phyloP scores from a whole-genome alignment of 2,329 filamentous ascomycete species.

The Fusarium anguioides region DNA sequence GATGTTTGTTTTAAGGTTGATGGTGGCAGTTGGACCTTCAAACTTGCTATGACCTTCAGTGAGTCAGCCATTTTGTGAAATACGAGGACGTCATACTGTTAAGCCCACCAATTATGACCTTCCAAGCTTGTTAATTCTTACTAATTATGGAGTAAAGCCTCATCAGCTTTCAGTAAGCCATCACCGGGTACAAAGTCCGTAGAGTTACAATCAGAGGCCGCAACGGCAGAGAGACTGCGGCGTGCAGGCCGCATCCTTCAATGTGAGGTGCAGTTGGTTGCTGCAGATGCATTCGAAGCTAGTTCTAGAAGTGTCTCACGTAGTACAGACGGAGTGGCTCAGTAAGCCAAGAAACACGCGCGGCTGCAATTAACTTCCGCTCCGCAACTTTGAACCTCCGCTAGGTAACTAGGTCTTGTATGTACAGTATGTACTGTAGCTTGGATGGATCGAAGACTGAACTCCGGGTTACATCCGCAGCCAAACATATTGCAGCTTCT shows the following conservation, averaged over 20 bases:
- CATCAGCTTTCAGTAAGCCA: constrained; percentile 11
- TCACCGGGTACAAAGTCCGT: neutral
- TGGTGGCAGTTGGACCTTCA: neutral
- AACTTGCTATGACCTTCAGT: neutral
- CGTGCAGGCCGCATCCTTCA: neutral
- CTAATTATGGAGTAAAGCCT: constrained; percentile 1
- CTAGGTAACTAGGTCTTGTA: too few species aligned
- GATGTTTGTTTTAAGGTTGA: neutral
- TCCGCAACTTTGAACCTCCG: neutral
- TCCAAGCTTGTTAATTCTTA: neutral
- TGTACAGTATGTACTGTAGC: too few species aligned
- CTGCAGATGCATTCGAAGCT: neutral
- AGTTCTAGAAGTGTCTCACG: neutral
- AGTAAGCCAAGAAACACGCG: neutral
- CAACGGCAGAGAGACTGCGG: neutral
- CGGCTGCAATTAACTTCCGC: neutral
- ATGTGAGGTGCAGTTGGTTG: neutral
- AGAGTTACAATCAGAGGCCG: neutral
- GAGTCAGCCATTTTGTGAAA: neutral
- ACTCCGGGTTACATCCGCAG: neutral
- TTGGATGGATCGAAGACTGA: too few species aligned
- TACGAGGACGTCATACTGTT: neutral
- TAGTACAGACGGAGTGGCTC: neutral
- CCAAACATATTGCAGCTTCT: neutral
- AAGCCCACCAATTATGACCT: neutral